Evolutionary conservation across 75 land plant genomes (phyloP), one percentile per base, ranked within the genome.

Genomic region (Chamaecyparis obtusa): DNA sequence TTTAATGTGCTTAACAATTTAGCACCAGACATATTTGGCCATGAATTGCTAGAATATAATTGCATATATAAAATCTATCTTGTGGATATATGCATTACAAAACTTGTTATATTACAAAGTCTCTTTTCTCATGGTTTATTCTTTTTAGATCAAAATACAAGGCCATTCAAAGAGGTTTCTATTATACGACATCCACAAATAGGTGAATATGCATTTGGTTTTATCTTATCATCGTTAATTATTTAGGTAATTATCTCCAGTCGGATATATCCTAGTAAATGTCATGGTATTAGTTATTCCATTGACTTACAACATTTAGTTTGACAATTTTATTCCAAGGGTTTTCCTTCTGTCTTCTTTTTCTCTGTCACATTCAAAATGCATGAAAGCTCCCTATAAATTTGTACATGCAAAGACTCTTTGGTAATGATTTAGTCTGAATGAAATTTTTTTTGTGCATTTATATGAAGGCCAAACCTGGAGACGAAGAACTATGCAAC

Each of bases 201-300:
- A 82, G 96, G 97, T 83, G 96, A 95, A 92, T 95, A 95, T 88
- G 96, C 96, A 77, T 93, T 95, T 90, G 97, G 97, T 48, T 95
- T 95, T 87, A 95, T 95, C 51, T 93, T 94, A 72, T 95, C 97
- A 60, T 87, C 93, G 21, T 89, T 95, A 39, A 60, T 88, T 84
- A 93, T 95, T 67, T 92, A 94, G 95, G 96, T 95, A 89, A 35
- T 71, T 71, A 0, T 11, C 75, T 71, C 9, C 30, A 30, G 33
- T 10, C 32, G 35, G 35, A 71, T 71, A 32, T 9, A 5, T 8
- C 24, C 35, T 30, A 30, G 75, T 71, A 10, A 32, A 30, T 71
- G 75, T 32, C 75, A 10, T 8, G 32, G 9, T 32, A 10, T 11
- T 71, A 19, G 2, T 71, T 71, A 9, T 71, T 71, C 11, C 14